phyloP scores from a whole-genome alignment of 768 basidiomycete species.

The Pleurotus salmoneostramineus region DNA sequence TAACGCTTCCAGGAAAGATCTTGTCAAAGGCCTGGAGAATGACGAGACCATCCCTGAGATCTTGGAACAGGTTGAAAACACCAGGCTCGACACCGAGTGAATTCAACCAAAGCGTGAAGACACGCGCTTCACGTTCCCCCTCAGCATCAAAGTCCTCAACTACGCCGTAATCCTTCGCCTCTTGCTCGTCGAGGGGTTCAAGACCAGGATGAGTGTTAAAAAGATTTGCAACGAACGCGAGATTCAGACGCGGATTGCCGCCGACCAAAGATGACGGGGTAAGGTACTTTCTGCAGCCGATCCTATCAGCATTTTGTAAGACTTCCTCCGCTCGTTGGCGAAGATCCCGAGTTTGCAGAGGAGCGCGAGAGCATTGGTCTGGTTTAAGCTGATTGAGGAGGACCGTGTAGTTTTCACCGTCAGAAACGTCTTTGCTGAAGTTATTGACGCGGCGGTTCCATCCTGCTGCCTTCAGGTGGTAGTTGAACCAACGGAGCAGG shows the following conservation, averaged over 20 bases:
- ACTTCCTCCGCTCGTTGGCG: conserved; percentile 89
- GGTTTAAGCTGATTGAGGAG: conserved; percentile 96
- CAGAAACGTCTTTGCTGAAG: conserved; percentile 95
- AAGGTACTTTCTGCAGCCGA: conserved; percentile 95
- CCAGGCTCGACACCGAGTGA: conserved; percentile 94
- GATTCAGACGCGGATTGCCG: conserved; percentile 95
- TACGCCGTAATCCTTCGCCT: conserved; percentile 83
- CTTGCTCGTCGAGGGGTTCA: conserved; percentile 90
- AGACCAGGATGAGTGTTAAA: conserved; percentile 98
- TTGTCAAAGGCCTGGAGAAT: conserved; percentile 98
- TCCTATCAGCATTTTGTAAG: conserved; percentile 88
- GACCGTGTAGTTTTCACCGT: conserved; percentile 97
- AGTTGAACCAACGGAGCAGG: conserved; percentile 98
- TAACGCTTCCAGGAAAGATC: conserved; percentile 85
- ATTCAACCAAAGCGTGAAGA: conserved; percentile 98
- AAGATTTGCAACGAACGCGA: conserved; percentile 96
- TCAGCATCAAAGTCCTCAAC: conserved; percentile 99
- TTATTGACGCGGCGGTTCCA: conserved; percentile 94
- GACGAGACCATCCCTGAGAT: conserved; percentile 86
- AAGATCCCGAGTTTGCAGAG: conserved; percentile 81
- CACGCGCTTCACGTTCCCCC: conserved; percentile 96
- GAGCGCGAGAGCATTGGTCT: conserved; percentile 85
- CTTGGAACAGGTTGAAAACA: conserved; percentile 95
- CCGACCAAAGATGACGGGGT: conserved; percentile 87
- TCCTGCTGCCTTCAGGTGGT: conserved; percentile 92